Conservation (phyloP, 2,329 filamentous ascomycete species). For the Incumbomyces delicatus region DNA sequence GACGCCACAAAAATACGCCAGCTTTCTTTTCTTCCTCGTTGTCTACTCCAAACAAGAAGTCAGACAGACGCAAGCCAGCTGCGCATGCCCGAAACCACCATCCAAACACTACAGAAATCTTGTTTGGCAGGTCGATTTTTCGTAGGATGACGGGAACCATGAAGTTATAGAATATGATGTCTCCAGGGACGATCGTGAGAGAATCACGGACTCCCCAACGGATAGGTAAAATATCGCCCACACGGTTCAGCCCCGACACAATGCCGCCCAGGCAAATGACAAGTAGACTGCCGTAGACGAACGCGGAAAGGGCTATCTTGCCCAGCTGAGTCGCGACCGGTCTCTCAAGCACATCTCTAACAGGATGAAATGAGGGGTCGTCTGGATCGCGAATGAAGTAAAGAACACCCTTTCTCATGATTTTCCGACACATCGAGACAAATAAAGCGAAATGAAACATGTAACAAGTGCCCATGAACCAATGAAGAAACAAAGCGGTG, state of each 20-base stretch:
- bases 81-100: constrained; percentile 96
- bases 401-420: constrained; percentile 86
- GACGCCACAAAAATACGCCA: constrained; percentile 23
- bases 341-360: constrained; percentile 89
- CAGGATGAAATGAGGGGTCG: constrained; percentile 94
- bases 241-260: constrained; percentile 53
- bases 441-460: constrained; percentile 99
- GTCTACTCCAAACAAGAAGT: constrained; percentile 86
- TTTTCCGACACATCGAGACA: constrained; percentile 97
- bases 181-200: constrained; percentile 85
- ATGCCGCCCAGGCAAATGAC: constrained; percentile 90
- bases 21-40: constrained; percentile 67
- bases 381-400: constrained; percentile 98
- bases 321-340: constrained; percentile 85
- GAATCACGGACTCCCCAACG: constrained; percentile 90
- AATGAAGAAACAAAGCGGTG: constrained; percentile 92
- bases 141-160: constrained; percentile 79
- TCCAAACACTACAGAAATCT: constrained; percentile 72
- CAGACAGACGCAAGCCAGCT: constrained; percentile 66
- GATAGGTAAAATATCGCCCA: constrained; percentile 70
- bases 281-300: constrained; percentile 89
- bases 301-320: constrained; percentile 91
- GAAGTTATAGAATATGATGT: constrained; percentile 94
- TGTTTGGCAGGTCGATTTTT: constrained; percentile 76
- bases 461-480: constrained; percentile 97